Evolutionary conservation across 2,329 filamentous ascomycete species (phyloP).

Genomic region (Exophiala lecanii-corni): DNA sequence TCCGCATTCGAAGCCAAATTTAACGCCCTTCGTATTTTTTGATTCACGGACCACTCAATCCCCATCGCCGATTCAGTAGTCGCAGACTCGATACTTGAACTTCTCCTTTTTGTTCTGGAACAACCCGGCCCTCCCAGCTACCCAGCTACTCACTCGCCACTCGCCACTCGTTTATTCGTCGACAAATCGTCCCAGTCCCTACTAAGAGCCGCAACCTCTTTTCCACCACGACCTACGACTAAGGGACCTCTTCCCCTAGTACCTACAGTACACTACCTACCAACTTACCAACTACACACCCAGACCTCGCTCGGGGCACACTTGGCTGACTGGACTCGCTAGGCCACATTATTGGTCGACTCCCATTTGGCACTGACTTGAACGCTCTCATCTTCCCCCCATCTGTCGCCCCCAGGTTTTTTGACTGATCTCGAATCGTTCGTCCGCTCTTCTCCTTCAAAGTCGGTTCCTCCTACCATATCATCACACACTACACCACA

Average conservation of each 20-base stretch:
- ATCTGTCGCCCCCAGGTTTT: neutral
- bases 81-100: neutral
- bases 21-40: neutral
- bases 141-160: neutral
- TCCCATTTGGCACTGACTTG: too few species aligned
- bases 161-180: neutral
- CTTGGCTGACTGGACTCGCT: too few species aligned
- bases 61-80: neutral
- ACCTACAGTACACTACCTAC: too few species aligned
- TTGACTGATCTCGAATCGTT: neutral
- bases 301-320: too few species aligned
- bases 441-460: neutral
- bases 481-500: neutral
- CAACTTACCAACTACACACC: too few species aligned
- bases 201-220: slow-evolving; percentile 13
- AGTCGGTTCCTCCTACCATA: neutral
- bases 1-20: too few species aligned
- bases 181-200: neutral
- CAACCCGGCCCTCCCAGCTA: slow-evolving; percentile 6
- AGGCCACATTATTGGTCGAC: too few species aligned
- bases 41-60: neutral
- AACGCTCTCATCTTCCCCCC: too few species aligned
- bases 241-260: too few species aligned
- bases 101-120: slow-evolving; percentile 18
- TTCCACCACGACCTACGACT: too few species aligned